Percentiles rank a stretch among this genome's conserved stretches.
phyloP scores from a whole-genome alignment of 2,329 filamentous ascomycete genomes.

The Dothistroma septosporum region DNA sequence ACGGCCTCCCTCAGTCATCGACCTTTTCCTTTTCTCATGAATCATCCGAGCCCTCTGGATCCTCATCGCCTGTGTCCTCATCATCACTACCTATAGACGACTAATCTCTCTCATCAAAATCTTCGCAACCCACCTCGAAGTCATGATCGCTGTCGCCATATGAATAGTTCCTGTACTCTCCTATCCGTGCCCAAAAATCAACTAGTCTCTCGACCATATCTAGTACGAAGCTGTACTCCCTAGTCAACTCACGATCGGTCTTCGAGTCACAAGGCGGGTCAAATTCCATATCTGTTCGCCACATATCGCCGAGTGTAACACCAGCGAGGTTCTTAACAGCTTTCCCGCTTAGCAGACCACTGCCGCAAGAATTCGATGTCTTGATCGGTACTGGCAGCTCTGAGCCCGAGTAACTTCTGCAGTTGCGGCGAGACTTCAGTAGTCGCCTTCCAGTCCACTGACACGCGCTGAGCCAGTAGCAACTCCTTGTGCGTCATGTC shows the following conservation, averaged over 20 bases:
- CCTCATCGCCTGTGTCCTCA: background rate
- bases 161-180: background rate
- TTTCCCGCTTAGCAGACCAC: background rate
- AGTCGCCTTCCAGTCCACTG: background rate
- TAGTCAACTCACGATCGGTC: background rate
- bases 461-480: slow-evolving; percentile 8
- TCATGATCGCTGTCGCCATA: background rate
- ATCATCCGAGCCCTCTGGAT: background rate
- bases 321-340: background rate
- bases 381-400: background rate
- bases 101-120: background rate
- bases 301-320: background rate
- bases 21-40: background rate
- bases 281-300: background rate
- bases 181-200: background rate
- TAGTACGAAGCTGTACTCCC: background rate
- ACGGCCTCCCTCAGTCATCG: background rate
- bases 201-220: background rate
- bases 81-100: background rate
- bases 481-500: slow-evolving; percentile 3
- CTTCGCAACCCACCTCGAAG: background rate
- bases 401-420: background rate
- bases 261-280: background rate
- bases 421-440: background rate
- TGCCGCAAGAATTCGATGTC: background rate